These are phyloP conservation scores for Fusarium tupiense DNA, from an alignment of 2,329 filamentous ascomycete species.

Conservation along the genomic window DNA sequence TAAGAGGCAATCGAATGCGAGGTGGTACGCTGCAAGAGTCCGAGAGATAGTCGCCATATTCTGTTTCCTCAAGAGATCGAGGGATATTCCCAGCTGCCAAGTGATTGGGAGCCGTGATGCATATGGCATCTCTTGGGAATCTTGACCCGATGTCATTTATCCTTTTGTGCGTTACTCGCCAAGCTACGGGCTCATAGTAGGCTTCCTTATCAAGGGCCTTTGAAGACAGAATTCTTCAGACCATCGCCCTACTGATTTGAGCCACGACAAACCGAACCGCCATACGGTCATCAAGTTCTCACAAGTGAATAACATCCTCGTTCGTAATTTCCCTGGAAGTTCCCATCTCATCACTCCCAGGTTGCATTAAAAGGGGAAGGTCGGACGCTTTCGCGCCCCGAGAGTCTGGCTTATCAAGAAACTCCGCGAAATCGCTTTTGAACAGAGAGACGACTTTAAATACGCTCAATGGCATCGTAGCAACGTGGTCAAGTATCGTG, in stretches of 20 bases:
- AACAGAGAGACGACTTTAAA: rapidly evolving
- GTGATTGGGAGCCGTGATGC: too few relatives aligned
- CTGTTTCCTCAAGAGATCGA: not conserved
- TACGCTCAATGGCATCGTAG: too few relatives aligned
- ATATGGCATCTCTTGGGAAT: too few relatives aligned
- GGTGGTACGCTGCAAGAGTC: not conserved
- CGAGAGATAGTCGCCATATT: not conserved
- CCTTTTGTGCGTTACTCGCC: not conserved
- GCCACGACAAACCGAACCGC: not conserved
- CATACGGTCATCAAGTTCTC: not conserved
- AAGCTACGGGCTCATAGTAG: not conserved
- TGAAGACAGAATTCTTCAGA: not conserved
- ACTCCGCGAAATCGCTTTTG: too few relatives aligned
- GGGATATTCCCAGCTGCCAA: too few relatives aligned
- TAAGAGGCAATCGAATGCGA: not conserved
- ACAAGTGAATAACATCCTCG: too few relatives aligned
- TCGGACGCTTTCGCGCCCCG: too few relatives aligned
- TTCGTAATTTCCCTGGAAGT: not conserved
- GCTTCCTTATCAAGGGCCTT: not conserved
- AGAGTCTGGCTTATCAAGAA: too few relatives aligned
- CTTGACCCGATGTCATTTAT: not conserved
- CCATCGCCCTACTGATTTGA: not conserved
- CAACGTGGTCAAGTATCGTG: not conserved
- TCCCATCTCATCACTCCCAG: not conserved
- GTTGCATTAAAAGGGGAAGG: too few relatives aligned